Percentiles rank a stretch among this genome's conserved stretches.
Conservation (phyloP, 805 yeast genomes). For the Cyberlindnera samutprakarnensis region DNA sequence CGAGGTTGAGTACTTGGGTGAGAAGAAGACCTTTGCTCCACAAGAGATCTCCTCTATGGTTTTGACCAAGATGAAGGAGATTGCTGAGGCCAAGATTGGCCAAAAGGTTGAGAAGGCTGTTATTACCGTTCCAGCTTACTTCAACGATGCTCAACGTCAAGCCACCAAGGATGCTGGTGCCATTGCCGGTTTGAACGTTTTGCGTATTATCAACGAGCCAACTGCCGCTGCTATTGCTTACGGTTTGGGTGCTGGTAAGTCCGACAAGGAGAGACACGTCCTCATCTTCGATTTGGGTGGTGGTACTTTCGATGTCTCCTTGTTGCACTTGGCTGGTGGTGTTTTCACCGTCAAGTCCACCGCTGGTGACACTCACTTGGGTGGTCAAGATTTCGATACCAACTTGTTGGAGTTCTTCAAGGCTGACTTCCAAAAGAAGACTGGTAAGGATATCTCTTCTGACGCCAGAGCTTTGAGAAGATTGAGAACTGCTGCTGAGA, state of each 20-base stretch:
- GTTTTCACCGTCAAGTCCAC: constrained; percentile 96
- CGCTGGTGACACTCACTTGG: constrained; percentile 99
- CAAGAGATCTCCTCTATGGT: constrained; percentile 75
- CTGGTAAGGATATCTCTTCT: constrained; percentile 80
- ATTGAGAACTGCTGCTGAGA: constrained; percentile 98
- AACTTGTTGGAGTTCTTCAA: constrained; percentile 90
- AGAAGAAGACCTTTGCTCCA: constrained; percentile 62
- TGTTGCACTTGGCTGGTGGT: constrained; percentile 90
- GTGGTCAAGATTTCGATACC: constrained; percentile 99
- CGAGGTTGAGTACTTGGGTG: constrained; percentile 64
- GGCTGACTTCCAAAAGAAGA: constrained; percentile 92
- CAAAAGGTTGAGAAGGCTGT: constrained; percentile 67
- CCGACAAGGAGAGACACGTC: constrained; percentile 78
- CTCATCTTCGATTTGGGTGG: constrained; percentile 96
- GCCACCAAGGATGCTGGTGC: constrained; percentile 81
- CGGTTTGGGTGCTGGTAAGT: constrained; percentile 90
- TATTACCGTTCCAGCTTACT: constrained; percentile 74
- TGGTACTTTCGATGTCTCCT: constrained; percentile 97
- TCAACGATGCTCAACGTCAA: constrained; percentile 76
- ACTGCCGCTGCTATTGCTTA: constrained; percentile 99
- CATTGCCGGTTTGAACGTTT: constrained; percentile 71
- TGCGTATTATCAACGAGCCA: constrained; percentile 74
- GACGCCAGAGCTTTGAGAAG: constrained; percentile 97
- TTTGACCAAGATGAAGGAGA: constrained; percentile 75
- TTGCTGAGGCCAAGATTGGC: constrained; percentile 72